Conservation (phyloP, 257 asterid genomes). For the Gentiana macrophylla region DNA sequence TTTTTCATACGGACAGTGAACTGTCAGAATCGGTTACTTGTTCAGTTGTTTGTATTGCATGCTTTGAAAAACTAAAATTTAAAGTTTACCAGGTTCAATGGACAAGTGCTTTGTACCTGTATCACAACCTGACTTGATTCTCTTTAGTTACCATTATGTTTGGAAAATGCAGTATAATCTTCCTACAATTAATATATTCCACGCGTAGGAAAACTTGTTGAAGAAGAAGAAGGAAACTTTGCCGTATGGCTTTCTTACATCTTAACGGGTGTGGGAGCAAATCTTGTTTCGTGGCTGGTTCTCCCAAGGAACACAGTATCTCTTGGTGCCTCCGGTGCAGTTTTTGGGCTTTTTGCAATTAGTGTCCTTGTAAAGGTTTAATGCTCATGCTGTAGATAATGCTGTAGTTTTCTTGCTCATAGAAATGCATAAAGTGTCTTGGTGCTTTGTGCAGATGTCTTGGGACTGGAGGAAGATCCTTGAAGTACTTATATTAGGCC, state of each 20-base stretch:
- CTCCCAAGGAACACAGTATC: slow-evolving; percentile 93
- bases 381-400: not conserved
- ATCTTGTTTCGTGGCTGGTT: slow-evolving; percentile 87
- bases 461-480: slow-evolving; percentile 99
- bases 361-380: slow-evolving; percentile 86
- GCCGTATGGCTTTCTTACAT: slow-evolving; percentile 92
- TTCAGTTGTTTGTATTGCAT: not conserved
- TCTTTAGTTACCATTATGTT: slow-evolving; percentile 7
- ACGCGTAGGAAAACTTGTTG: slow-evolving; percentile 77
- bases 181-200: slow-evolving; percentile 1
- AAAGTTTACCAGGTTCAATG: slow-evolving; percentile 45
- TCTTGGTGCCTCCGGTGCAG: slow-evolving; percentile 97
- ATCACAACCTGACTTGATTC: slow-evolving; percentile 45
- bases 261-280: slow-evolving; percentile 92
- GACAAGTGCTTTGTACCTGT: slow-evolving; percentile 63
- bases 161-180: not conserved
- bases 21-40: not conserved
- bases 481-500: slow-evolving; percentile 89
- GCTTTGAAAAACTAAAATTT: slow-evolving; percentile 1
- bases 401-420: not conserved
- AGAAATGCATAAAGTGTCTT: slow-evolving; percentile 4
- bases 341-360: slow-evolving; percentile 88
- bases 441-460: slow-evolving; percentile 53
- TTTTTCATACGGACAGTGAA: not conserved
- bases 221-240: slow-evolving; percentile 94